A percentile compares a stretch with the other conserved stretches of the same genome.
phyloP scores from a whole-genome alignment of 2,329 filamentous ascomycete genomes.

The Dichotomopilus funicola region DNA sequence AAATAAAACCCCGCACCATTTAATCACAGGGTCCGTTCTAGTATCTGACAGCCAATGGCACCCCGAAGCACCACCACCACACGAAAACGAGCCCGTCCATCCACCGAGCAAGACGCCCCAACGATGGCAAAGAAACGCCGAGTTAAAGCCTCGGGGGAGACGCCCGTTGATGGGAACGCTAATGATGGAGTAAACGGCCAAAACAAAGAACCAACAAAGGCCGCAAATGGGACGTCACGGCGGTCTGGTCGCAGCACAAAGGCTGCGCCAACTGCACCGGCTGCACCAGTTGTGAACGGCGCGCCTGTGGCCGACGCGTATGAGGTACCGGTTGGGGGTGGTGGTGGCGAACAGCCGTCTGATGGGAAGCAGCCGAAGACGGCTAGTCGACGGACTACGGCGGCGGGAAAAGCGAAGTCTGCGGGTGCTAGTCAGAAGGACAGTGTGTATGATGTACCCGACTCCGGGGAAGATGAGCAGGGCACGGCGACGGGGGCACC shows the following conservation, averaged over 20 bases:
- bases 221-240: background rate
- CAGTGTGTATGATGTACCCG: conserved; percentile 25
- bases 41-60: background rate
- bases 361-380: background rate
- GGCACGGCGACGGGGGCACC: background rate
- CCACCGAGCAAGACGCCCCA: conserved; percentile 16
- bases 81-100: conserved; percentile 13
- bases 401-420: background rate
- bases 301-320: background rate
- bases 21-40: background rate
- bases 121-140: conserved; percentile 17
- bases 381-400: background rate
- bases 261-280: background rate
- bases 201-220: background rate
- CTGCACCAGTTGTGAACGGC: background rate
- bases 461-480: conserved; percentile 22
- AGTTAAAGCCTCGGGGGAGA: background rate
- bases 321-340: background rate
- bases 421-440: conserved; percentile 4
- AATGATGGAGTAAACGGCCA: background rate
- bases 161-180: background rate
- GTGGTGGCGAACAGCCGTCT: background rate
- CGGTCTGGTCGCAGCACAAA: background rate
- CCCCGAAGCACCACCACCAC: background rate
- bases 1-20: background rate